Evolutionary conservation across 495 filamentous ascomycete genomes (phyloP).

Genomic region (Cercophora scortea): DNA sequence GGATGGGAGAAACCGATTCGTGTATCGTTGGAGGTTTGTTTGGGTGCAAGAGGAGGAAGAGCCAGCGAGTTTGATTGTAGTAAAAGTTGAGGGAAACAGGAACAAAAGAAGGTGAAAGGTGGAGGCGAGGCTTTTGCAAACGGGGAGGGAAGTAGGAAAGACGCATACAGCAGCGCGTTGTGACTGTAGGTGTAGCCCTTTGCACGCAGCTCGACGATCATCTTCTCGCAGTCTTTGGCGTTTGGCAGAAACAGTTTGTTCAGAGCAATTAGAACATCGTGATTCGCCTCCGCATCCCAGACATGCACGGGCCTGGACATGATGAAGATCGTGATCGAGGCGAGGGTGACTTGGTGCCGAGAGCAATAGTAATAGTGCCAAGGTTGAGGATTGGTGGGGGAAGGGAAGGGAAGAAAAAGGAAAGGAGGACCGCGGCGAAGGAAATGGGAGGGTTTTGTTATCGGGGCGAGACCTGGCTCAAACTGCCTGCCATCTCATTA

Average conservation of each 20-base stretch:
- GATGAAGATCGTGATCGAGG: not conserved
- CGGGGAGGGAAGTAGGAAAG: not conserved
- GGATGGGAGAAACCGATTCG: not conserved
- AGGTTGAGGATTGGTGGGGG: not conserved
- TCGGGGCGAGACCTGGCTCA: not conserved
- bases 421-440: not conserved
- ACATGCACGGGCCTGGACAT: not conserved
- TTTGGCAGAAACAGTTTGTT: conserved; percentile 11
- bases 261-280: conserved; percentile 18
- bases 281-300: conserved; percentile 17
- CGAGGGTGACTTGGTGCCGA: not conserved
- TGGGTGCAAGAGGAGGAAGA: too few species aligned
- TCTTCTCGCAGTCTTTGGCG: conserved; percentile 7
- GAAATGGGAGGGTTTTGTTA: not conserved
- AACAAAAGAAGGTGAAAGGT: not conserved
- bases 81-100: not conserved
- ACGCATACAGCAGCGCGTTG: conserved; percentile 23
- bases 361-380: not conserved
- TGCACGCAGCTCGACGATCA: conserved; percentile 6
- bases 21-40: too few species aligned
- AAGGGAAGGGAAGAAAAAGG: not conserved
- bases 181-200: conserved; percentile 22
- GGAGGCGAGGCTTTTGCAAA: not conserved
- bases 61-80: not conserved
- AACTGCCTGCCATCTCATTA: not conserved